phyloP scores from a whole-genome alignment of 1,284 basidiomycete species.

The Sanguinoderma infundibulare region DNA sequence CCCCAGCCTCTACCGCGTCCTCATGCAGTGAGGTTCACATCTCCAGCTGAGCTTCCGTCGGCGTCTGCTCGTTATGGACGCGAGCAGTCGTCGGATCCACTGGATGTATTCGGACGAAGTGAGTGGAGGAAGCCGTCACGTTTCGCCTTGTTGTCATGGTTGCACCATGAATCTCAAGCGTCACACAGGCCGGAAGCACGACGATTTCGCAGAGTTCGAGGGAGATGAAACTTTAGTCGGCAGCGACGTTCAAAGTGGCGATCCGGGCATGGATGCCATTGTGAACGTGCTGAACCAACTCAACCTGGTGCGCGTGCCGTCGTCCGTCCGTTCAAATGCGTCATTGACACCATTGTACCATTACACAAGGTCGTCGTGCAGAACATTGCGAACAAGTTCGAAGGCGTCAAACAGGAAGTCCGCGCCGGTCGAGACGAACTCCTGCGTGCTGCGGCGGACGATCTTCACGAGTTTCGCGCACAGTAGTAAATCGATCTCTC shows the following conservation, averaged over 20 bases:
- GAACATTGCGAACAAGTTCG: constrained; percentile 47
- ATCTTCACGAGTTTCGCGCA: constrained; percentile 42
- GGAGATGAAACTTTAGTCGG: neutral
- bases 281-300: constrained; percentile 30
- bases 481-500: constrained; percentile 49
- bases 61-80: neutral
- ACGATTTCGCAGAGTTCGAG: neutral
- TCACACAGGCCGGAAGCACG: neutral
- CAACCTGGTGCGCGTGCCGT: constrained; percentile 23
- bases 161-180: too few species aligned
- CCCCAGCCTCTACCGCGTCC: neutral
- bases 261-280: constrained; percentile 25
- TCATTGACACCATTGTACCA: neutral
- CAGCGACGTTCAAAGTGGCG: neutral
- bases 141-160: neutral
- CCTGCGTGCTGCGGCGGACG: constrained; percentile 44
- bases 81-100: neutral
- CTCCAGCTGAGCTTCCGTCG: neutral
- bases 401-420: constrained; percentile 44
- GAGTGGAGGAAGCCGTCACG: neutral
- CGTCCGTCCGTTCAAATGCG: too few species aligned
- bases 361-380: constrained; percentile 44
- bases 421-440: constrained; percentile 45
- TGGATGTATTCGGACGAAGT: neutral
- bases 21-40: neutral